Evolutionary conservation across 768 basidiomycete genomes (phyloP).

Genomic region (Leccinum imitatum): DNA sequence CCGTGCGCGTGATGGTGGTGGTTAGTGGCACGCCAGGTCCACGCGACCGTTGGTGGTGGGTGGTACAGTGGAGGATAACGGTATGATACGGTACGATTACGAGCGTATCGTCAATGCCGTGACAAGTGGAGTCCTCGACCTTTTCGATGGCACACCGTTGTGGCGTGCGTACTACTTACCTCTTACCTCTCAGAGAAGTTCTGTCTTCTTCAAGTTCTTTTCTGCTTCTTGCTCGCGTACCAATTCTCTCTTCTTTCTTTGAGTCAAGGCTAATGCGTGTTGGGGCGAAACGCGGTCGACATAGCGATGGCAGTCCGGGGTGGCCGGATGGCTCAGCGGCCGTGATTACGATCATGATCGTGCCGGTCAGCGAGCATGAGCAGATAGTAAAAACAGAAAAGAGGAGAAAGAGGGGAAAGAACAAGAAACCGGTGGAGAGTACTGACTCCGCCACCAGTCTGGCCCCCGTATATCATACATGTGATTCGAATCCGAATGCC

Average conservation of each 20-base stretch:
- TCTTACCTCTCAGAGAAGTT: not conserved
- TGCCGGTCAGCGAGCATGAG: not conserved
- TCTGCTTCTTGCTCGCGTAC: not conserved
- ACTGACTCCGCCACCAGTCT: not conserved
- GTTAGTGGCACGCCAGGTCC: constrained; percentile 1
- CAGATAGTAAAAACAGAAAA: not conserved
- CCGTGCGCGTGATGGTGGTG: not conserved
- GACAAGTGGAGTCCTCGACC: not conserved
- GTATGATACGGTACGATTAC: not conserved
- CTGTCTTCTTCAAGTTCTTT: not conserved
- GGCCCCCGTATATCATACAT: not conserved
- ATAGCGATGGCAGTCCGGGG: not conserved
- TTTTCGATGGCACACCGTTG: not conserved
- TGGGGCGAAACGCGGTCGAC: not conserved
- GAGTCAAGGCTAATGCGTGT: not conserved
- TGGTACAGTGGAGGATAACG: not conserved
- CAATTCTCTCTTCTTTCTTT: not conserved
- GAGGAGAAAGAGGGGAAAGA: not conserved
- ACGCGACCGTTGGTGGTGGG: not conserved
- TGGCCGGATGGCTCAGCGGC: not conserved
- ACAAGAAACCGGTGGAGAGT: not conserved
- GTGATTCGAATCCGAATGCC: not conserved
- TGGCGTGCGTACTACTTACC: not conserved
- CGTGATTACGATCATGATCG: not conserved
- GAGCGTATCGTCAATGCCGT: not conserved